These are phyloP conservation scores for Cyberlindnera xishuangbannaensis DNA, from an alignment of 805 yeast genomes.

Conservation along the genomic window DNA sequence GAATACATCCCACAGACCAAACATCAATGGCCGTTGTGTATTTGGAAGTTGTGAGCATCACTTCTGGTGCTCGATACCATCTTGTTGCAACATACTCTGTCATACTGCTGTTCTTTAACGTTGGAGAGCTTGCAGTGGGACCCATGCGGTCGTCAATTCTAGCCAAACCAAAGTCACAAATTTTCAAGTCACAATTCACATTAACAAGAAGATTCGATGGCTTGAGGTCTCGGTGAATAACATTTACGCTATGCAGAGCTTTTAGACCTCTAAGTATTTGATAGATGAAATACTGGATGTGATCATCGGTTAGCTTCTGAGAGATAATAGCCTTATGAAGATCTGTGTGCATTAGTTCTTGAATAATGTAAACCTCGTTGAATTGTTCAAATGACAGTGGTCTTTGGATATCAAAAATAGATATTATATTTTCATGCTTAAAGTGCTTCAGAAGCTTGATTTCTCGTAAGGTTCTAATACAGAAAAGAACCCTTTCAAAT, in stretches of 20 bases:
- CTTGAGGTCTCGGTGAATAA: constrained; percentile 87
- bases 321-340: constrained; percentile 75
- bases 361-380: constrained; percentile 82
- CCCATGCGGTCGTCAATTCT: constrained; percentile 30
- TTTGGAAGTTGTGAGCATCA: constrained; percentile 90
- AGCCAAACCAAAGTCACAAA: constrained; percentile 94
- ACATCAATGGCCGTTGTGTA: constrained; percentile 94
- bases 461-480: constrained; percentile 84
- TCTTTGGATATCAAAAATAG: constrained; percentile 82
- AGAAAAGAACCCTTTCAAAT: constrained; percentile 82
- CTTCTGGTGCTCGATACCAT: constrained; percentile 97
- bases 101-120: constrained; percentile 69
- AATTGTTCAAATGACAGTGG: constrained; percentile 73
- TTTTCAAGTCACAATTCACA: constrained; percentile 88
- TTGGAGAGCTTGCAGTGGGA: constrained; percentile 45
- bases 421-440: constrained; percentile 88
- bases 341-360: constrained; percentile 86
- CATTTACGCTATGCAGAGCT: constrained; percentile 90
- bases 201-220: constrained; percentile 84
- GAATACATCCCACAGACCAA: constrained; percentile 95
- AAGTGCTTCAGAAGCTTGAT: constrained; percentile 84
- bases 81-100: constrained; percentile 97
- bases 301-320: constrained; percentile 84
- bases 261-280: constrained; percentile 88
- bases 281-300: constrained; percentile 87